Percentiles rank a stretch among this genome's conserved stretches.
These are phyloP conservation scores for Daldinia childiae DNA, from an alignment of 495 filamentous ascomycete genomes.

Conservation along the genomic window DNA sequence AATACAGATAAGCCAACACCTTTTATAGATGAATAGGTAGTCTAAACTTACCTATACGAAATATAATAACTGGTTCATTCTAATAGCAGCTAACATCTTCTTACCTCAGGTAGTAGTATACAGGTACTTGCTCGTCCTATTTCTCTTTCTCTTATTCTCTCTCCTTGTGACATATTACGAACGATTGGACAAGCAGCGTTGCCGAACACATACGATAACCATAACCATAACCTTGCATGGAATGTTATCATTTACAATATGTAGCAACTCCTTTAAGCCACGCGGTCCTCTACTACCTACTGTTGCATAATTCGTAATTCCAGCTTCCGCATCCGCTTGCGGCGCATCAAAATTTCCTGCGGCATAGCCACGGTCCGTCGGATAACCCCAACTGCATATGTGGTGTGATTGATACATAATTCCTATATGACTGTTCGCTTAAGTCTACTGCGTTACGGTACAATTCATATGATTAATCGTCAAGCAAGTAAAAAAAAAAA, in stretches of 20 bases:
- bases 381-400: slow-evolving; percentile 12
- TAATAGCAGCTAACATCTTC: too few relatives aligned
- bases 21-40: too few relatives aligned
- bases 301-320: slow-evolving; percentile 8
- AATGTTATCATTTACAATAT: neutral
- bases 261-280: neutral
- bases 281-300: neutral
- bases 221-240: neutral
- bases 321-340: slow-evolving; percentile 22
- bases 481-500: neutral
- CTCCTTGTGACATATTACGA: neutral
- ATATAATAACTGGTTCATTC: too few relatives aligned
- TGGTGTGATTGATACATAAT: slow-evolving; percentile 14
- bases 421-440: neutral
- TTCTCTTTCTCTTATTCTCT: neutral
- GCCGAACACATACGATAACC: neutral
- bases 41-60: too few relatives aligned
- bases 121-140: neutral
- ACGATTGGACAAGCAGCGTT: neutral
- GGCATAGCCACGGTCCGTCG: slow-evolving; percentile 18
- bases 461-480: slow-evolving; percentile 2
- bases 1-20: too few relatives aligned
- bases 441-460: neutral
- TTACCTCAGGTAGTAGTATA: neutral
- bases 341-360: slow-evolving; percentile 17